Evolutionary conservation across 495 filamentous ascomycete genomes (phyloP).

Genomic region (Lichenothelia convexa): DNA sequence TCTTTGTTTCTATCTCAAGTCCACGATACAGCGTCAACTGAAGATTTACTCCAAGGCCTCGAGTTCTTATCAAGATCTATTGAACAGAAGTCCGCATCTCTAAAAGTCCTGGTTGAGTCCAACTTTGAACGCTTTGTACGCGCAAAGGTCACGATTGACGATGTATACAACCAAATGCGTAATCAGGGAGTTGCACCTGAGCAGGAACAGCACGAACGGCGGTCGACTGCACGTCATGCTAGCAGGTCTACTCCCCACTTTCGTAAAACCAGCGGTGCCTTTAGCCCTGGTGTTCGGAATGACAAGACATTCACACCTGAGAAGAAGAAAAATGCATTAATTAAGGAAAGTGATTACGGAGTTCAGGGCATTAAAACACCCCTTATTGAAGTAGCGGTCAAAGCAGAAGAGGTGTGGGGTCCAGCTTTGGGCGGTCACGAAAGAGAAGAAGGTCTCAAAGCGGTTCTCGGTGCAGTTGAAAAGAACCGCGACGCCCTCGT

Average conservation of each 20-base stretch:
- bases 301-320: slow-evolving; percentile 24
- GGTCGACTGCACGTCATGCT: slow-evolving; percentile 36
- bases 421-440: slow-evolving; percentile 85
- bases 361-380: slow-evolving; percentile 77
- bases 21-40: slow-evolving; percentile 64
- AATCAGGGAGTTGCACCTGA: slow-evolving; percentile 56
- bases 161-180: slow-evolving; percentile 96
- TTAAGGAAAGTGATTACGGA: slow-evolving; percentile 89
- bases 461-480: slow-evolving; percentile 53
- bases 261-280: slow-evolving; percentile 29
- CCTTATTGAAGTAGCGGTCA: slow-evolving; percentile 70
- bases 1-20: slow-evolving; percentile 80
- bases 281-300: slow-evolving; percentile 17
- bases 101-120: slow-evolving; percentile 88
- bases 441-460: slow-evolving; percentile 68
- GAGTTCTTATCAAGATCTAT: slow-evolving; percentile 74
- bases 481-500: slow-evolving; percentile 64
- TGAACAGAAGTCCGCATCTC: slow-evolving; percentile 86
- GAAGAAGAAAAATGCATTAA: slow-evolving; percentile 69
- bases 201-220: slow-evolving; percentile 16
- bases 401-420: slow-evolving; percentile 93
- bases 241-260: slow-evolving; percentile 49
- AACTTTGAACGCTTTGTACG: slow-evolving; percentile 96
- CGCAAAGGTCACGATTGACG: slow-evolving; percentile 92
- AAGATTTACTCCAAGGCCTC: slow-evolving; percentile 59